phyloP scores from a whole-genome alignment of 2,329 filamentous ascomycete species.

The Ilyonectria destructans region DNA sequence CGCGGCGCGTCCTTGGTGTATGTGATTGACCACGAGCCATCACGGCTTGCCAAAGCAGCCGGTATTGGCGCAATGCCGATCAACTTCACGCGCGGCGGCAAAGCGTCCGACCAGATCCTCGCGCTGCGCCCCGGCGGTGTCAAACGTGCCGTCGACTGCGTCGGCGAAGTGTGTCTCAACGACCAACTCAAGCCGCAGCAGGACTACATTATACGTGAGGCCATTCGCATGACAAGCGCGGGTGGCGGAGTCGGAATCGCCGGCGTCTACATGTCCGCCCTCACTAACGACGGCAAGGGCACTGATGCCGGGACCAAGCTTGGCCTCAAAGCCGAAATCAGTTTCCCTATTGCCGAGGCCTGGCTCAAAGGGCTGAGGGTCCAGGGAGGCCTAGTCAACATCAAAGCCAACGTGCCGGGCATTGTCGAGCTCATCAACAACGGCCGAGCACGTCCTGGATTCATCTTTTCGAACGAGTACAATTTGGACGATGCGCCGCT shows the following conservation, averaged over 20 bases:
- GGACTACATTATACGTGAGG: slow-evolving; percentile 22
- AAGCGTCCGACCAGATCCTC: slow-evolving; percentile 37
- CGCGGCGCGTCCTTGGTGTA: slow-evolving; percentile 36
- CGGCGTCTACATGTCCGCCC: slow-evolving; percentile 23
- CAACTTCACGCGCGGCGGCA: slow-evolving; percentile 27
- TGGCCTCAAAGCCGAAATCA: slow-evolving; percentile 7
- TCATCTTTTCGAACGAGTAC: slow-evolving; percentile 12
- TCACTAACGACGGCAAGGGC: slow-evolving; percentile 5
- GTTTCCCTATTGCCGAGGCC: slow-evolving; percentile 8
- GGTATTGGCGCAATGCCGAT: slow-evolving; percentile 37
- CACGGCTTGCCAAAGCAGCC: slow-evolving; percentile 27
- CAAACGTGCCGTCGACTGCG: slow-evolving; percentile 25
- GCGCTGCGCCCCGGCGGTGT: slow-evolving; percentile 24
- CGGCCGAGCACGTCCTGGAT: slow-evolving; percentile 1
- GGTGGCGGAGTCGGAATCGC: slow-evolving; percentile 27
- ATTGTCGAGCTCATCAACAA: slow-evolving; percentile 14
- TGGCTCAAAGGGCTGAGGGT: slow-evolving; percentile 14
- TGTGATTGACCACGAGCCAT: slow-evolving; percentile 30
- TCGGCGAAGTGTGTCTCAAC: slow-evolving; percentile 28
- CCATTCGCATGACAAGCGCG: slow-evolving; percentile 14
- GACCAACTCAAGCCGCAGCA: slow-evolving; percentile 28
- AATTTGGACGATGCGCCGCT: neutral
- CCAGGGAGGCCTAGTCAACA: slow-evolving; percentile 7
- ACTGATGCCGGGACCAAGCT: neutral
- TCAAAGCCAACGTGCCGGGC: neutral